phyloP scores from a whole-genome alignment of 2,329 filamentous ascomycete species.

The Pleoardoris graminearum region DNA sequence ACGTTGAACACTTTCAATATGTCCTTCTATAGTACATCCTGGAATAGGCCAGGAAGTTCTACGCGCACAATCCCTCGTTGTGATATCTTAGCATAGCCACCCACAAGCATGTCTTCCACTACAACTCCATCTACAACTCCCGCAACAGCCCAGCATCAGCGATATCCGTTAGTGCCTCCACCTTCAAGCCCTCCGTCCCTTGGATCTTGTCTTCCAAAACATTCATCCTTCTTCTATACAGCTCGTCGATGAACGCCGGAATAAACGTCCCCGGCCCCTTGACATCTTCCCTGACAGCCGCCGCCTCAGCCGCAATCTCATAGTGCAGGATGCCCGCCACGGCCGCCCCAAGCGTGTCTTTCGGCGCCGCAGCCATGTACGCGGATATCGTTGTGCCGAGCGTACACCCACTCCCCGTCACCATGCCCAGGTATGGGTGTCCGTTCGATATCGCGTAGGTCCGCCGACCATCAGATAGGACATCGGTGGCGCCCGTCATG shows the following conservation, averaged over 20 bases:
- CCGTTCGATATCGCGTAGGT: conserved; percentile 76
- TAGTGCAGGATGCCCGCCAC: conserved; percentile 76
- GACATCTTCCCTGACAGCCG: conserved; percentile 62
- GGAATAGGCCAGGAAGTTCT: too few relatives aligned
- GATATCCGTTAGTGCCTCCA: conserved; percentile 24
- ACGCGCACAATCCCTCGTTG: too few relatives aligned
- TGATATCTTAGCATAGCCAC: too few relatives aligned
- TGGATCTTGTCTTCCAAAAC: conserved; percentile 16
- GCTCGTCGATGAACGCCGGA: conserved; percentile 78
- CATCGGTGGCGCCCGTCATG: conserved; percentile 79
- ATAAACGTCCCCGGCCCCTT: conserved; percentile 85
- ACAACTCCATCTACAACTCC: conserved; percentile 11
- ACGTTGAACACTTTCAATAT: too few relatives aligned
- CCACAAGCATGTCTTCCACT: too few relatives aligned
- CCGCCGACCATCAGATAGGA: conserved; percentile 72
- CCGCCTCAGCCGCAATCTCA: conserved; percentile 75
- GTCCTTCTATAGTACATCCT: too few relatives aligned
- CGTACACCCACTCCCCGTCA: conserved; percentile 80
- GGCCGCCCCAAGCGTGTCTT: conserved; percentile 71
- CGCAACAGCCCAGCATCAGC: conserved; percentile 26
- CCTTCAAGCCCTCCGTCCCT: conserved; percentile 16
- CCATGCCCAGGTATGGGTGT: conserved; percentile 67
- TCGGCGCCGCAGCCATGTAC: conserved; percentile 64
- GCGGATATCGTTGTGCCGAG: conserved; percentile 81
- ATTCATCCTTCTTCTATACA: conserved; percentile 45